Evolutionary conservation across 108 stramenopile species (phyloP).

Genomic region (Licmophora abbreviata): DNA sequence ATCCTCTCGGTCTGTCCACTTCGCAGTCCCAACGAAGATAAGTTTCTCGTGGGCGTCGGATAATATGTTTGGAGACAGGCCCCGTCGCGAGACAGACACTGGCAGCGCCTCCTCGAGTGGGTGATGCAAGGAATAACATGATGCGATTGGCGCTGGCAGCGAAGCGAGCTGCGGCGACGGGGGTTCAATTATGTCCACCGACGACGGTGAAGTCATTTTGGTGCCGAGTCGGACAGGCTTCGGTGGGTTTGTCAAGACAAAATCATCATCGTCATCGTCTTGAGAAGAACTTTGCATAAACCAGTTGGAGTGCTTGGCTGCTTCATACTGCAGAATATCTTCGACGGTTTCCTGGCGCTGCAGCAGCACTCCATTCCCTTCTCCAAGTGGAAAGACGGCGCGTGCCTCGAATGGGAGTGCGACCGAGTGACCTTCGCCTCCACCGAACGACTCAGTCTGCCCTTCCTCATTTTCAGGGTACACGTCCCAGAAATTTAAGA

Average conservation of each 20-base stretch:
- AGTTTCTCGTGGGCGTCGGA: conserved; percentile 54
- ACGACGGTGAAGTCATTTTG: conserved; percentile 3
- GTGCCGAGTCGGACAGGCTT: conserved; percentile 22
- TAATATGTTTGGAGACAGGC: conserved; percentile 5
- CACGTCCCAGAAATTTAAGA: conserved; percentile 59
- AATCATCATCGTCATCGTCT: conserved; percentile 20
- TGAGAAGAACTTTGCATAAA: not conserved
- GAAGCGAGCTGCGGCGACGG: conserved; percentile 1
- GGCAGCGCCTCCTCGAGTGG: conserved; percentile 75
- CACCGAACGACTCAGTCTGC: conserved; percentile 7
- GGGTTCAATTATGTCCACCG: conserved; percentile 9
- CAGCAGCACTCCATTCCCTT: conserved; percentile 38
- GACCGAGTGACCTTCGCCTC: conserved; percentile 51
- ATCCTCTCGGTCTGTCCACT: conserved; percentile 21
- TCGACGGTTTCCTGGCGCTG: conserved; percentile 33
- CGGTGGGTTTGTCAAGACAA: conserved; percentile 46
- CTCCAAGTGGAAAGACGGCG: conserved; percentile 31
- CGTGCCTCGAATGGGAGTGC: conserved; percentile 62
- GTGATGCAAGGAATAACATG: conserved; percentile 66
- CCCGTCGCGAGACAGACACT: conserved; percentile 2
- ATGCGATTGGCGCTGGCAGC: conserved; percentile 23
- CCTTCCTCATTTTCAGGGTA: conserved; percentile 17
- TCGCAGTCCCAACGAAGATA: conserved; percentile 37
- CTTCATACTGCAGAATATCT: conserved; percentile 16
- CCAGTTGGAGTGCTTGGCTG: conserved; percentile 11